Base-by-base conservation (phyloP, 2,329 filamentous ascomycete species). In the Tolypocladium paradoxum region DNA sequence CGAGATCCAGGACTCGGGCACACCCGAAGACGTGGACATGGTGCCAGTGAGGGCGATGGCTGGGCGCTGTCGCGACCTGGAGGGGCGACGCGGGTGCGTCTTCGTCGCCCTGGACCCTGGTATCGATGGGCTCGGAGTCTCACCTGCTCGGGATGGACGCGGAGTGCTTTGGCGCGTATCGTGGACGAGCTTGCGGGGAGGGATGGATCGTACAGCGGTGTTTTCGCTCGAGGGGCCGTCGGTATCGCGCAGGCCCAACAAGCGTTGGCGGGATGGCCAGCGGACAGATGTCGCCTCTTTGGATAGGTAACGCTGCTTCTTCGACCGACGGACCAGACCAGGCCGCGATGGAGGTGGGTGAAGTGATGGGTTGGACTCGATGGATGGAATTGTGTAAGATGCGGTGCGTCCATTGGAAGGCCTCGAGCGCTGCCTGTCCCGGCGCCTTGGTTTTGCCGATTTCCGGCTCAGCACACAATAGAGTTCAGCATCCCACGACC, bases 1-100 rank as follows among this genome's bases (percentile, higher is more conserved):
- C 58, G 90, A 87, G 75, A 99, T 97, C 93, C 93, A 99, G 53
- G 91, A 95, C 76, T 99, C 93, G 57, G 79, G 79, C 33, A 77
- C 71, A 52, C 77, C 79, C 52, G 80, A 83, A 50, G 80, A 81
- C 52, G 78, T 78, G 61, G 80, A 83, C 80, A 83, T 83, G 63
- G 47, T 59, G 59, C 53, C 54, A 55, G 16, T 14, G 31, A 37
- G 38, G 51, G 38, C 29, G 31, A 40, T 45, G 27, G 35, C 20
- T 31, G 16, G 51, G 51, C 52, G 45, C 54, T n/a, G 53, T 54
- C 31, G 40, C 37, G 14, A 35, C 48, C 46, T 51, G 33, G 24
- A 36, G 34, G 46, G 16, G 20, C 37, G 22, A 38, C 20, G 40
- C 11, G 29, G 38, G 20, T 35, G 51, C 12, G 51, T 38, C 49